Base-by-base conservation (phyloP, 1,284 basidiomycete species). In the Pulveroboletus sp. region DNA sequence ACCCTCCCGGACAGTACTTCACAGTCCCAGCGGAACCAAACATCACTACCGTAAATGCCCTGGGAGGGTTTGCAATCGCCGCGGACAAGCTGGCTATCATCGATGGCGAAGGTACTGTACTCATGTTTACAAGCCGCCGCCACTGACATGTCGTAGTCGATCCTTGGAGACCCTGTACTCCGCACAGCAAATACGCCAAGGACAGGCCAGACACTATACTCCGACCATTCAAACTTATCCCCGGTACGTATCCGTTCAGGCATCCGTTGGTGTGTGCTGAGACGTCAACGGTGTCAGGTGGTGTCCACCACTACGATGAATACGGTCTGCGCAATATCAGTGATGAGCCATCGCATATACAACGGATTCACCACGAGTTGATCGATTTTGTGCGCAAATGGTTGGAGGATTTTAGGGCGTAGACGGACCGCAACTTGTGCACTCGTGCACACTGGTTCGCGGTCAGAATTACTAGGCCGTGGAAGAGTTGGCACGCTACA, bases 261-360 rank as follows among this genome's bases (percentile, higher is more conserved):
- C 17, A 4, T 21, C 26, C 32, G 12, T 47, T 35, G 32, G 45
- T 15, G 48, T 57, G 32, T 48, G 37, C 60, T 51, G 12, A 58
- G 15, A 42, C 26, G 26, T 17, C 19, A 6, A 35, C 46, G 48
- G 8, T 49, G 47, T 48, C 60, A 91, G 89, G 83, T 56, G 93
- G 81, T 19, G 91, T 95, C 3, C 94, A 97, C 69, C 94, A 96
- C 66, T 96, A 87, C 65, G 94, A 96, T 64, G 91, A 95, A 74
- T 89, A 90, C 66, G 93, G 94, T 1, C 77, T 92, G n/a, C 66
- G 65, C 12, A 76, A 92, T 60, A 75, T 83, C 37, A 65, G 71
- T 0, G 74, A 81, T 32, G 95, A 97, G 67, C 95, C 95, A 1
- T 66, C 73, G 11, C 81, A 92, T 62, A 96, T 98, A 62, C 78